Conservation (phyloP, 2,329 filamentous ascomycete species). For the Tympanopsis confertula region DNA sequence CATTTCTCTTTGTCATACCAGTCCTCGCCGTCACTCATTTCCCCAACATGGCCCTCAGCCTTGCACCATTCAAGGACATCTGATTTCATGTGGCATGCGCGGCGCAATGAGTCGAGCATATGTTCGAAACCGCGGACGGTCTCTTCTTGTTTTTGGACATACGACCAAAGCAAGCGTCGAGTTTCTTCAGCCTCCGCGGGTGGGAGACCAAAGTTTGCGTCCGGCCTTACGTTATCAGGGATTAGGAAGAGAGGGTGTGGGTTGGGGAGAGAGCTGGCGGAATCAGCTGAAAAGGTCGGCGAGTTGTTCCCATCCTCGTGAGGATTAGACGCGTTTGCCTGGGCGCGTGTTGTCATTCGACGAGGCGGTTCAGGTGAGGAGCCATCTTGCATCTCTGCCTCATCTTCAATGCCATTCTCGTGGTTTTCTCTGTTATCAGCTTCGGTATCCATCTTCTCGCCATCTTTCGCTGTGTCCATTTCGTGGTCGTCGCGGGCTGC, state of each 20-base stretch:
- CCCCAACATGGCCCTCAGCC: conserved; percentile 50
- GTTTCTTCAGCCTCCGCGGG: conserved; percentile 49
- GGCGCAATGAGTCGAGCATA: conserved; percentile 41
- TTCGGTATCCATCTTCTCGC: neutral
- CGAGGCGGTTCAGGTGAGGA: conserved; percentile 25
- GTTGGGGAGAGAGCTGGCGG: conserved; percentile 17
- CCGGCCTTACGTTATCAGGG: conserved; percentile 32
- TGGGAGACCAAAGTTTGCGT: conserved; percentile 44
- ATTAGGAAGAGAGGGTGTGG: conserved; percentile 47
- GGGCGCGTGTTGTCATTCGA: conserved; percentile 31
- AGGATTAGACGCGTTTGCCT: conserved; percentile 18
- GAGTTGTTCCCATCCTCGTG: conserved; percentile 2
- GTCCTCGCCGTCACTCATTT: conserved; percentile 58
- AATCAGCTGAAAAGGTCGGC: conserved; percentile 12
- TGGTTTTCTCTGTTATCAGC: conserved; percentile 3
- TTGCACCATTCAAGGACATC: conserved; percentile 48
- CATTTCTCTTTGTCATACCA: conserved; percentile 55
- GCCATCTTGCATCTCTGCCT: conserved; percentile 17
- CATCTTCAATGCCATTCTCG: conserved; percentile 2
- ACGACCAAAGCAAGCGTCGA: conserved; percentile 44
- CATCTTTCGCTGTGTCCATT: neutral
- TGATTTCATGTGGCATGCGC: conserved; percentile 45
- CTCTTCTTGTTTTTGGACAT: conserved; percentile 56
- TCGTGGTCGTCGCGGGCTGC: neutral
- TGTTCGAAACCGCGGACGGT: conserved; percentile 42